Evolutionary conservation across 495 filamentous ascomycete genomes (phyloP), one percentile per base, ranked within the genome.

Genomic region (Aspergillus bertholletiae): DNA sequence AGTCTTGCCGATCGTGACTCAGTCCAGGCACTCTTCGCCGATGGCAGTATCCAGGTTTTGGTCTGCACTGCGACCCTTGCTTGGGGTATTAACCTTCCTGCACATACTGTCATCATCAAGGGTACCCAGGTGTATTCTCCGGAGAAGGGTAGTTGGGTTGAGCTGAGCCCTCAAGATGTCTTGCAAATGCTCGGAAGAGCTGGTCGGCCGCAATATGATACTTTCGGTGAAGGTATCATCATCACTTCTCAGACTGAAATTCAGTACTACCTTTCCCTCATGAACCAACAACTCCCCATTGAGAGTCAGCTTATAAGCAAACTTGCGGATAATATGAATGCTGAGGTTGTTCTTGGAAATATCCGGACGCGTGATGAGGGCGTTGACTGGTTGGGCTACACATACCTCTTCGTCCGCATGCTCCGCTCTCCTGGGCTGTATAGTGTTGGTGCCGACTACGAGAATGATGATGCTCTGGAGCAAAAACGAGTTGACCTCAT

Each of bases 181-280:
- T 78, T 99, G 30, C 94, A 99, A 69, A 99, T 99, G 94, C 84
- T 99, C 59, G 94, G 94, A 61, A 91, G 94, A 74, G 94, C 94
- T 40, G 94, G 94, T 66, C 84, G 94, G 51, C 94, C 94, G 8
- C 94, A 99, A 60, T 99, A 90, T 62, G 94, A 99, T 69, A 97
- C 92, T 0, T 97, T 94, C 62, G 94, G 94, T 63, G 94, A 97
- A 61, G 94, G 94, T 68, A 96, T 97, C 65, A 97, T 99, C 66
- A 97, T 99, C 62, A 99, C 94, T 0, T 91, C 89, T 1, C 93
- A 97, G 64, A 74, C 79, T 15, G 94, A 99, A 71, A 89, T 97
- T 64, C 91, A 96, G 54, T 99, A 97, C 69, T 99, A 97, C 54
- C 82, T 97, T 11, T 96, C 92, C 1, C 79, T 99, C 28, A 79